Evolutionary conservation across 1,284 basidiomycete genomes (phyloP), one percentile per base, ranked within the genome.

Genomic region (Microbotryomycetes sp.): DNA sequence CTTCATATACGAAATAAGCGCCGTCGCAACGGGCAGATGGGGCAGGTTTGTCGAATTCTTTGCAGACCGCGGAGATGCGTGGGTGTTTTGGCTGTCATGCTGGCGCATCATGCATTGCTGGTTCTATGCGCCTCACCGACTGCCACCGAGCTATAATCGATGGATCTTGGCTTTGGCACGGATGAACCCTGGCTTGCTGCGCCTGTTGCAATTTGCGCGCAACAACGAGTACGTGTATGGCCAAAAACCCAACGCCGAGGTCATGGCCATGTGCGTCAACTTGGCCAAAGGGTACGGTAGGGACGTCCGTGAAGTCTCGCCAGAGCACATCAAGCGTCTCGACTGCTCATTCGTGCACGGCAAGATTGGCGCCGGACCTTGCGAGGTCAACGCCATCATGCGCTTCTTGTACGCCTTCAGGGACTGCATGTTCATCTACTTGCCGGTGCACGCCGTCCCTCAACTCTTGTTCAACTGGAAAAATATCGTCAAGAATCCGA

Each of bases 321-420:
- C 62, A 4, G 50, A 46, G 3, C 16, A 47, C 21, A 57, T 62
- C 35, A 48, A 30, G 4, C 51, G 73, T 59, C 69, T 77, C 57
- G 71, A 73, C n/a, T 77, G 76, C 65, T 66, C 71, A 35, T 59
- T 76, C 30, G 73, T 76, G 1, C 76, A 77, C 58, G 75, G 75
- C 52, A 69, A 67, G 23, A 53, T 72, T 5, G 74, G 73, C 9
- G 72, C 70, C 4, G 64, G 66, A 7, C 69, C 67, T 35, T 77
- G 76, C 63, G 73, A 72, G 54, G 59, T 56, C 7, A 76, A 77
- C 57, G 70, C 74, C 2, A 54, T 64, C 31, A 69, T 71, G 62
- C 69, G 76, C 2, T 76, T 72, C 70, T 51, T 70, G 4, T 56
- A 69, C 1, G 76, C 72, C 0, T 76, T 71, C 66, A 66, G 70